Percentiles rank a stretch among this genome's conserved stretches.
Conservation (phyloP, 805 yeast species). For the Kazachstania taianensis region DNA sequence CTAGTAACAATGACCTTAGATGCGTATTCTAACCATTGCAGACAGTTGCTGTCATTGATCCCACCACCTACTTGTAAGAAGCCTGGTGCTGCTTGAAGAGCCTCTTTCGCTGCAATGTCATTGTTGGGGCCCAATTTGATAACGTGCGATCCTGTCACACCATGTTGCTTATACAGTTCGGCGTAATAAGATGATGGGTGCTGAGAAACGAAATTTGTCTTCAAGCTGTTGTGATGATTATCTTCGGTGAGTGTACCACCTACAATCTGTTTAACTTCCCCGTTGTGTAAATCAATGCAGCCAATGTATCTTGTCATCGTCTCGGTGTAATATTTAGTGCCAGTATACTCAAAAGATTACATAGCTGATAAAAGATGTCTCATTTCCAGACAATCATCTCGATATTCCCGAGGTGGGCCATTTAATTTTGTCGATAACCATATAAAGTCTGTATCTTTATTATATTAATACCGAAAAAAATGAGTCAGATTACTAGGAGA, state of each 20-base stretch:
- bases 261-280: slow-evolving; percentile 92
- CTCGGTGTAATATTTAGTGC: too few species aligned
- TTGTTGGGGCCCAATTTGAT: slow-evolving; percentile 82
- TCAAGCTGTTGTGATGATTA: slow-evolving; percentile 32
- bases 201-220: slow-evolving; percentile 71
- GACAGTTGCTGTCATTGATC: slow-evolving; percentile 63
- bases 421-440: too few species aligned
- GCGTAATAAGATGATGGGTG: slow-evolving; percentile 72
- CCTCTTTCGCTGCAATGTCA: slow-evolving; percentile 72
- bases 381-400: too few species aligned
- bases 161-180: slow-evolving; percentile 46
- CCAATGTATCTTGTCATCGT: slow-evolving; percentile 92
- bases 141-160: slow-evolving; percentile 76
- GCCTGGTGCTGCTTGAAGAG: slow-evolving; percentile 64
- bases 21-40: slow-evolving; percentile 70
- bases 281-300: slow-evolving; percentile 90
- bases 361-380: too few species aligned
- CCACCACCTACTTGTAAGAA: slow-evolving; percentile 90
- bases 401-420: too few species aligned
- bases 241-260: slow-evolving; percentile 78
- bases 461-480: too few species aligned
- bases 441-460: too few species aligned
- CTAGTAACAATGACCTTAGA: slow-evolving; percentile 86
- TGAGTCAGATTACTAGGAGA: too few species aligned
- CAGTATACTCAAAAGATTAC: too few species aligned